A percentile compares a stretch with the other conserved stretches of the same genome.
These are phyloP conservation scores for Podosphaera fusca DNA, from an alignment of 2,329 filamentous ascomycete species.

Conservation along the genomic window DNA sequence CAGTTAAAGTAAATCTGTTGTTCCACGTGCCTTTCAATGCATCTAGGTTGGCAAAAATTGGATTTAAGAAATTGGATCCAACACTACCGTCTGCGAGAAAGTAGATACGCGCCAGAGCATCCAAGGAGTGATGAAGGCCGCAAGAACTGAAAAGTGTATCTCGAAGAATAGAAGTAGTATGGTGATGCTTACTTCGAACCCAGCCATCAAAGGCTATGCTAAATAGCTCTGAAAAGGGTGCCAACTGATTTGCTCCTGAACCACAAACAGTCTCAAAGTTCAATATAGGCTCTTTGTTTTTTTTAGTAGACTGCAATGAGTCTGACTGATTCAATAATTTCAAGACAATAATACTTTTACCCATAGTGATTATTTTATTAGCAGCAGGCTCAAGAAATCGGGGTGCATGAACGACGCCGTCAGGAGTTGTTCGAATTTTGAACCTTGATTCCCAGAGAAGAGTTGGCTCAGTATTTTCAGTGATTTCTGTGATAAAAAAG, in stretches of 20 bases:
- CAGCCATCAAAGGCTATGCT: constrained; percentile 47
- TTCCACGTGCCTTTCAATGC: constrained; percentile 39
- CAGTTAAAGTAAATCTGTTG: constrained; percentile 60
- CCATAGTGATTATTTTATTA: constrained; percentile 57
- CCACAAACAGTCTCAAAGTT: constrained; percentile 34
- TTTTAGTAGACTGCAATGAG: constrained; percentile 15
- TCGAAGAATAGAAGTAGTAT: constrained; percentile 43
- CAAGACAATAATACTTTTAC: constrained; percentile 74
- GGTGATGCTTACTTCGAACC: constrained; percentile 51
- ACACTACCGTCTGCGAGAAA: constrained; percentile 52
- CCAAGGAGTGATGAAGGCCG: constrained; percentile 39
- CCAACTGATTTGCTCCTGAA: constrained; percentile 22
- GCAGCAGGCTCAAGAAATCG: constrained; percentile 49
- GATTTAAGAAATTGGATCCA: constrained; percentile 39
- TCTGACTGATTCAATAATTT: constrained; percentile 39
- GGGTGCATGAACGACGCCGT: constrained; percentile 43
- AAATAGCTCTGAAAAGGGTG: constrained; percentile 56
- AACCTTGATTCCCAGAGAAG: constrained; percentile 61
- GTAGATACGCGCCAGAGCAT: constrained; percentile 49
- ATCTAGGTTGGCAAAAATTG: constrained; percentile 57
- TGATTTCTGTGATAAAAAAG: constrained; percentile 50
- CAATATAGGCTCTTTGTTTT: constrained; percentile 23
- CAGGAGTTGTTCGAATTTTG: constrained; percentile 34
- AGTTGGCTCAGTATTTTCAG: constrained; percentile 31
- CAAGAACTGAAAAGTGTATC: constrained; percentile 44